These are phyloP conservation scores for Coelastrella sp. DNA, from an alignment of 139 green algal genomes.

Conservation along the genomic window DNA sequence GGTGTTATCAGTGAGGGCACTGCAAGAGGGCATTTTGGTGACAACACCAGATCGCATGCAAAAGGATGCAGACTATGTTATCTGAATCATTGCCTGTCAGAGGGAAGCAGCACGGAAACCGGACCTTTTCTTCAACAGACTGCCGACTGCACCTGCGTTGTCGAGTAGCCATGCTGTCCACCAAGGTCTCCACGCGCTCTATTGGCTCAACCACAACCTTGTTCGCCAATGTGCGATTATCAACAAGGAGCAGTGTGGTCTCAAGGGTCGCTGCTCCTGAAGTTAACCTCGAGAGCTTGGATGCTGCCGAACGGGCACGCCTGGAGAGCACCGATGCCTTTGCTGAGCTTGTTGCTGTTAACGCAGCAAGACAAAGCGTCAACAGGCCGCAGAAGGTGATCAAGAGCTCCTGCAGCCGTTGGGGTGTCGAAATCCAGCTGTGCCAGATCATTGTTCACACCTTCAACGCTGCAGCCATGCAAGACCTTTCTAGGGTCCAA, in stretches of 20 bases:
- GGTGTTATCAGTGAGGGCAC: no score
- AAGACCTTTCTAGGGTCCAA: no score
- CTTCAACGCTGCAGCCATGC: no score
- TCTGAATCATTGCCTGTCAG: no score
- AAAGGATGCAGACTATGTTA: no score
- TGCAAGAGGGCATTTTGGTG: no score
- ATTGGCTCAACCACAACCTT: neutral
- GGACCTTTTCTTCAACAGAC: neutral
- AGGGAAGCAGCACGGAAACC: no score
- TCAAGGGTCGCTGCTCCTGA: neutral
- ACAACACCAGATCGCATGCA: no score
- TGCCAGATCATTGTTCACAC: neutral
- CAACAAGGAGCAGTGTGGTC: neutral
- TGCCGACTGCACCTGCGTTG: neutral
- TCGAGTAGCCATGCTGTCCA: neutral
- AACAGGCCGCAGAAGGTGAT: conserved; percentile 81
- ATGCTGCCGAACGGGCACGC: conserved; percentile 48
- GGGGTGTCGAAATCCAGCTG: neutral
- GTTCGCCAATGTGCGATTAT: neutral
- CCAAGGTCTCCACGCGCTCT: neutral
- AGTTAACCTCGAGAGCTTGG: neutral
- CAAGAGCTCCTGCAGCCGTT: neutral
- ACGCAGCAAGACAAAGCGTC: conserved; percentile 64
- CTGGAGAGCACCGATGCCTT: conserved; percentile 71
- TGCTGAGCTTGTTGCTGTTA: conserved; percentile 60